Base-by-base conservation (phyloP, 352 stramenopile genomes). In the Halophytophthora batemanensis region DNA sequence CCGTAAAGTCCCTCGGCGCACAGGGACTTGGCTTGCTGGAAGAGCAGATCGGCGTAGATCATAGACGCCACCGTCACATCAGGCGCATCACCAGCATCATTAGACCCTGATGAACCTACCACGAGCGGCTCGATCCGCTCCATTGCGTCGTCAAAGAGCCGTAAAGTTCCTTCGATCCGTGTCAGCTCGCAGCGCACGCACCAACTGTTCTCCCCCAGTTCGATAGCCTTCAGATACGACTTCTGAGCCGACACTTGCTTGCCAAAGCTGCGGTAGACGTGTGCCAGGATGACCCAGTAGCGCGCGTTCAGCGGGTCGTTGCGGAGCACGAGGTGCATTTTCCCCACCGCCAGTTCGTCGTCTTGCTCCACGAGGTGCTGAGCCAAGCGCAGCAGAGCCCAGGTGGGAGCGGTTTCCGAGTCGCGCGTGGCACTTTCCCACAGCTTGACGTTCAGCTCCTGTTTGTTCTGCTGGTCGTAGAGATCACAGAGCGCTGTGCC, bases 261-360 rank as follows among this genome's bases (percentile, higher is more conserved):
- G 21, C 72, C 77, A 45, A 95, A 95, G 23, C 86, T 77, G 11
- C 72, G 71, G 47, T 95, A 95, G 36, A 91, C 66, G 50, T 95
- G 84, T 1, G 77, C 84, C 28, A 95, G 64, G 4, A 70, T 70
- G 19, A 87, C 75, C 82, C 82, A 95, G 53, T 87, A 73, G 5
- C 46, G 66, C 14, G 80, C 58, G 53, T 82, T 86, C 21, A 71
- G 48, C 22, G 82, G 84, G 1, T 89, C 76, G 49, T 88, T 87
- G 36, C 82, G 80, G 17, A 95, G 54, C 18, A 87, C 70, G 12
- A 90, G 42, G 50, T 93, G 84, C 43, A 95, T 56, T 39, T 87
- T 87, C 3, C 52, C 65, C 14, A 93, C 74, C 2, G 80, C 84
- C 0, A 50, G 45, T 51, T 95, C 84, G 33, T 93, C 63, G 42